Percentiles rank a stretch among this genome's conserved stretches.
These are phyloP conservation scores for Cymbidium sinense DNA, from an alignment of 106 monocot genomes.

Conservation along the genomic window DNA sequence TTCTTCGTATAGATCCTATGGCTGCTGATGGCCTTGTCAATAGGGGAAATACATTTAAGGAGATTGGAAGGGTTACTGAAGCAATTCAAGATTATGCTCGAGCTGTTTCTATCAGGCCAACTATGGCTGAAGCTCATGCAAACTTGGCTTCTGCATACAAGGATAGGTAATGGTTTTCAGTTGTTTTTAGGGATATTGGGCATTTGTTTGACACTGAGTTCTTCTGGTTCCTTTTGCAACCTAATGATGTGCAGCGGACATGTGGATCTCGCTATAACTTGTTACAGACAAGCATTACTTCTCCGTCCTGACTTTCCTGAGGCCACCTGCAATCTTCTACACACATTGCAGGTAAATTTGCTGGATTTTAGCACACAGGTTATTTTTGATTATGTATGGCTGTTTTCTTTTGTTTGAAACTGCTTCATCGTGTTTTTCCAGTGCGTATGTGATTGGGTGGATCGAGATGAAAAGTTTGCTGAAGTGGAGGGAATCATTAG, in stretches of 20 bases:
- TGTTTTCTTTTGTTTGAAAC: neutral
- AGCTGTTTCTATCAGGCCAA: constrained; percentile 75
- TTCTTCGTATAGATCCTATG: constrained; percentile 87
- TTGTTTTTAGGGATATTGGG: neutral
- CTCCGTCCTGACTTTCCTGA: constrained; percentile 90
- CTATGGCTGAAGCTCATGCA: constrained; percentile 99
- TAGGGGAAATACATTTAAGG: constrained; percentile 95
- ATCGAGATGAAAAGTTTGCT: constrained; percentile 63
- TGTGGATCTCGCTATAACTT: constrained; percentile 83
- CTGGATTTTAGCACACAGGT: neutral
- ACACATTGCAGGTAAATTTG: constrained; percentile 77
- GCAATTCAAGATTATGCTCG: constrained; percentile 93
- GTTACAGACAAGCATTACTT: constrained; percentile 77
- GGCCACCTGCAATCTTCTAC: constrained; percentile 90
- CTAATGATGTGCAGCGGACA: constrained; percentile 47
- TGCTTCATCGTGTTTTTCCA: constrained; percentile 17
- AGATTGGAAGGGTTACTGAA: constrained; percentile 87
- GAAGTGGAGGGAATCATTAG: constrained; percentile 93
- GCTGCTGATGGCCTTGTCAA: constrained; percentile 97
- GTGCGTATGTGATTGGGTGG: constrained; percentile 95
- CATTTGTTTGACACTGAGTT: neutral
- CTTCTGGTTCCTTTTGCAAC: neutral
- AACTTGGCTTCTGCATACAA: constrained; percentile 97
- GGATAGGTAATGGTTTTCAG: constrained; percentile 47
- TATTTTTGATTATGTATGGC: neutral